A percentile compares a stretch with the other conserved stretches of the same genome.
phyloP scores from a whole-genome alignment of 2,329 filamentous ascomycete species.

The Didymella segeticola region DNA sequence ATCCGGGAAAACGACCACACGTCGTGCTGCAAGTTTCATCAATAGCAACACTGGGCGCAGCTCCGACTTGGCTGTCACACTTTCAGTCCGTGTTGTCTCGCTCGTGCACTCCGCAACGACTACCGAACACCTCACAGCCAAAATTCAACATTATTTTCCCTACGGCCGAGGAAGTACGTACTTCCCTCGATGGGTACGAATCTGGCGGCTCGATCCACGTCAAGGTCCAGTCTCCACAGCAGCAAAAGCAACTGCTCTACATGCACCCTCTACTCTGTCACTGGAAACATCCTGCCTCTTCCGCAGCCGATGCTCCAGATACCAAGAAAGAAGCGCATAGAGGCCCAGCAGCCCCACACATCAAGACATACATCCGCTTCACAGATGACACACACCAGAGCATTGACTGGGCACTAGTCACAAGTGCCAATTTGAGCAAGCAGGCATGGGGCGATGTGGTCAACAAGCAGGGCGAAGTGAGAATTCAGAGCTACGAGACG shows the following conservation, averaged over 20 bases:
- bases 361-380: slow-evolving; percentile 86
- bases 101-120: not conserved
- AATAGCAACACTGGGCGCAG: slow-evolving; percentile 77
- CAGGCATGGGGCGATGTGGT: slow-evolving; percentile 82
- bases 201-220: slow-evolving; percentile 84
- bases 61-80: slow-evolving; percentile 73
- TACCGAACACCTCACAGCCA: slow-evolving; percentile 39
- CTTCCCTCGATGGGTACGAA: slow-evolving; percentile 76
- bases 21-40: slow-evolving; percentile 76
- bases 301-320: not conserved
- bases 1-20: slow-evolving; percentile 19
- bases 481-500: slow-evolving; percentile 82
- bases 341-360: slow-evolving; percentile 78
- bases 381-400: slow-evolving; percentile 45
- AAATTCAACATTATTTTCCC: slow-evolving; percentile 79
- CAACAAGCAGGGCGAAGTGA: slow-evolving; percentile 65
- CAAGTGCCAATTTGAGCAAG: slow-evolving; percentile 89
- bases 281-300: slow-evolving; percentile 63
- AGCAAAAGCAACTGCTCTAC: slow-evolving; percentile 76
- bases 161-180: slow-evolving; percentile 77
- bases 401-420: slow-evolving; percentile 85
- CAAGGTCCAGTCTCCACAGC: slow-evolving; percentile 73
- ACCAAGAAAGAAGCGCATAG: slow-evolving; percentile 33
- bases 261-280: slow-evolving; percentile 74
- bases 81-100: slow-evolving; percentile 50